Conservation (phyloP, 179 eudicot species). For the Carnegiea gigantea region DNA sequence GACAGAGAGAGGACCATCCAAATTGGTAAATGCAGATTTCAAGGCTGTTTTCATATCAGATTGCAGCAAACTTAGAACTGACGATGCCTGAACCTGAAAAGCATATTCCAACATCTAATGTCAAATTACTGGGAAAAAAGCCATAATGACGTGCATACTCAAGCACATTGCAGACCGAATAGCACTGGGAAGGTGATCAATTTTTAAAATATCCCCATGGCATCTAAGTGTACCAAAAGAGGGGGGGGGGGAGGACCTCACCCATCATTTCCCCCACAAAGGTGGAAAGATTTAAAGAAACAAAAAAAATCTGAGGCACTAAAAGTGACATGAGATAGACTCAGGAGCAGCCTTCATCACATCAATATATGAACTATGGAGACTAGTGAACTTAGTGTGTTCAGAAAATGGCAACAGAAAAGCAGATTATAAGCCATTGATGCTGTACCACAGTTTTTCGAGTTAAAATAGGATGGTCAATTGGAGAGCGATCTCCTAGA, state of each 20-base stretch:
- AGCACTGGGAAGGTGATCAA: neutral
- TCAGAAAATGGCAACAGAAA: neutral
- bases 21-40: slow-evolving; percentile 80
- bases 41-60: slow-evolving; percentile 76
- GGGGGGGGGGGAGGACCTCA: neutral
- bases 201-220: neutral
- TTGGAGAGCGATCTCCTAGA: neutral
- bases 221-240: neutral
- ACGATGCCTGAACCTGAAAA: slow-evolving; percentile 93
- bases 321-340: neutral
- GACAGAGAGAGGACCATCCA: slow-evolving; percentile 86
- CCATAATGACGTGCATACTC: neutral
- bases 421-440: neutral
- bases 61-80: slow-evolving; percentile 78
- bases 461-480: neutral
- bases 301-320: neutral
- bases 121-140: neutral
- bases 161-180: neutral
- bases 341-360: neutral
- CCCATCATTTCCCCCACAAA: neutral
- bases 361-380: neutral
- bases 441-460: neutral
- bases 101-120: neutral
- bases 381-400: neutral
- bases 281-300: neutral